Evolutionary conservation across 140 eudicot species (phyloP), one percentile per base, ranked within the genome.

Genomic region (Senecio squalidus): DNA sequence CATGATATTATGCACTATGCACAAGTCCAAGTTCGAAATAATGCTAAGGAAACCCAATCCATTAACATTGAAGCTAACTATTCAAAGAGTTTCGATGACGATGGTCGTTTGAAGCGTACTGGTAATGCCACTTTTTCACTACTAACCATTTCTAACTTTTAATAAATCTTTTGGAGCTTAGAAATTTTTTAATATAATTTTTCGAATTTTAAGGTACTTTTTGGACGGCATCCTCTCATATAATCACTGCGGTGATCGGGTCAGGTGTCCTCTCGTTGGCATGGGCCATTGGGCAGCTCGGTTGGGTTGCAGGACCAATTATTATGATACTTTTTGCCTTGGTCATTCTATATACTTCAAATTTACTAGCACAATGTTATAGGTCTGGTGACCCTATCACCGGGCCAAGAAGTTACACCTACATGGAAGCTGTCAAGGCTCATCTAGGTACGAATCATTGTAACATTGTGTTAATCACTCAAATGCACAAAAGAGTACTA

Each of bases 231-330:
- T 59, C 83, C 1, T 68, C 90, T 6, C 90, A 82, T 52, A 79
- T 82, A 36, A 75, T 82, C 54, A 82, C 90, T 0, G 86, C 90
- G 0, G 90, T 82, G 44, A 82, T 82, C 1, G 90, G 90, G 25
- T 82, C 86, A 5, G 90, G 90, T 15, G 90, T 82, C 16, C 65
- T 82, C 4, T 82, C 90, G 1, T 47, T 82, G 56, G 85, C 90
- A 72, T 82, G 91, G 91, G 86, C 91, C 0, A 45, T 82, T 1
- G 91, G 80, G 23, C 86, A 82, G 55, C 83, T 82, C 21, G 91
- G 91, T 2, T 82, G 91, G 91, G 58, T 79, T 9, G 83, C 80
- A 17, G 91, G 86, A 51, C 91, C 83, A 6, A 9, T 15, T 7
- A 69, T 76, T 15, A 71, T 79, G 86, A 36, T 66, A 31, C 38